A percentile compares a stretch with the other conserved stretches of the same genome.
phyloP scores from a whole-genome alignment of 306 rosid genomes.

The Luffa aegyptiaca region DNA sequence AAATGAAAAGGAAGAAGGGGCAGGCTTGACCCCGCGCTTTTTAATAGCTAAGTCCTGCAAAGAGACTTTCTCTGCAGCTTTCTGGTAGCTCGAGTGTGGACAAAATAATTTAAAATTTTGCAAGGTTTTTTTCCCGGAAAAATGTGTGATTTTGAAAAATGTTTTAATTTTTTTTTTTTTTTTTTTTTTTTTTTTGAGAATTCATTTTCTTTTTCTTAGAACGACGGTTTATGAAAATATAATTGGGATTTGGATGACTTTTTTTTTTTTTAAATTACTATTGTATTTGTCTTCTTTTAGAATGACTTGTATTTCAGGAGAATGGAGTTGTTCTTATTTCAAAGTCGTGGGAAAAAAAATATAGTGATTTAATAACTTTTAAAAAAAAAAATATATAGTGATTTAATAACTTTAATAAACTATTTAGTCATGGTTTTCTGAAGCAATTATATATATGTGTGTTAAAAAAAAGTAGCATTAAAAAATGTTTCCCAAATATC shows the following conservation, averaged over 20 bases:
- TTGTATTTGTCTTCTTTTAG: no score
- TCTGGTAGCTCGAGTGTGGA: background rate
- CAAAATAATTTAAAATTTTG: background rate
- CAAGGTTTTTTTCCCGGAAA: background rate
- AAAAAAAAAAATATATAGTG: no score
- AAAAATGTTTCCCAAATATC: no score
- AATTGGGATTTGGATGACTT: background rate
- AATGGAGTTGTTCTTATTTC: background rate
- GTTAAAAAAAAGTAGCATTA: no score
- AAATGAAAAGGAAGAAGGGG: background rate
- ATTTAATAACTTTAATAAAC: no score
- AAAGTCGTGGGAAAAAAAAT: no score
- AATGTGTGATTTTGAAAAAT: background rate
- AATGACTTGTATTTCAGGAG: background rate
- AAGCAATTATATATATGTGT: no score
- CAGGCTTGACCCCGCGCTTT: constrained; percentile 8
- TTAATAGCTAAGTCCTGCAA: background rate
- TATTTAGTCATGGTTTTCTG: no score
- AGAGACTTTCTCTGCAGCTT: background rate
- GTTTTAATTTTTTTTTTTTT: background rate
- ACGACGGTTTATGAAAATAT: background rate
- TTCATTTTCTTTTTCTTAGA: background rate
- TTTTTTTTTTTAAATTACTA: background rate
- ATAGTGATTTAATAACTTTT: no score
- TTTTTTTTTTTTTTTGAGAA: no score